phyloP scores from a whole-genome alignment of 495 filamentous ascomycete genomes.

The Hyaloscypha bicolor region DNA sequence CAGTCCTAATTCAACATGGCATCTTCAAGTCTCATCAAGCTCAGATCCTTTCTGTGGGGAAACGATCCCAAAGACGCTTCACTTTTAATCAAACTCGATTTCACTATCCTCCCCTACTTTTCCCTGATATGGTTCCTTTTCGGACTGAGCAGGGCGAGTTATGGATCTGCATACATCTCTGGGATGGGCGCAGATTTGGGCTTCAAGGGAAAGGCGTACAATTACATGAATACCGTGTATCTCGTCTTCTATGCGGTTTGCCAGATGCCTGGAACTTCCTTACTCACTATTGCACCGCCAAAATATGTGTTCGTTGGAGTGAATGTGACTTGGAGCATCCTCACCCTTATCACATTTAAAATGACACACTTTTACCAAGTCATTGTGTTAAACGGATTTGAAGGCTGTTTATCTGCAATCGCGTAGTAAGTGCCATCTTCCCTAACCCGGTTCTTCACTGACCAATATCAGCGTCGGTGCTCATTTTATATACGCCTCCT shows the following conservation, averaged over 20 bases:
- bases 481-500: conserved; percentile 20
- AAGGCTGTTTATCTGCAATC: conserved; percentile 9
- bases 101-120: conserved; percentile 11
- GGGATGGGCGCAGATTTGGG: conserved; percentile 41
- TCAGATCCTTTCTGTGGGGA: conserved; percentile 7
- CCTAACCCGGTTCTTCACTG: background rate
- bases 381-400: conserved; percentile 8
- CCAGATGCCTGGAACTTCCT: conserved; percentile 35
- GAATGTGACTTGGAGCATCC: conserved; percentile 10
- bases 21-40: background rate
- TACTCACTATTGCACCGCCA: conserved; percentile 6
- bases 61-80: conserved; percentile 5
- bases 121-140: conserved; percentile 13
- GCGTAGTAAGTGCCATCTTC: conserved; percentile 3
- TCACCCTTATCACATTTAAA: conserved; percentile 11
- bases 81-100: conserved; percentile 11
- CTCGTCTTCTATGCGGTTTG: conserved; percentile 42
- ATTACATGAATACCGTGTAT: conserved; percentile 44
- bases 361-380: conserved; percentile 11
- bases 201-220: conserved; percentile 43
- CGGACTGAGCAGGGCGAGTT: conserved; percentile 39
- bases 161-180: conserved; percentile 43
- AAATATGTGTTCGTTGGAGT: conserved; percentile 10
- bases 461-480: conserved; percentile 6
- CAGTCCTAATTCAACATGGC: background rate